Base-by-base conservation (phyloP, 2,329 filamentous ascomycete genomes). In the Fusarium verrucosum region DNA sequence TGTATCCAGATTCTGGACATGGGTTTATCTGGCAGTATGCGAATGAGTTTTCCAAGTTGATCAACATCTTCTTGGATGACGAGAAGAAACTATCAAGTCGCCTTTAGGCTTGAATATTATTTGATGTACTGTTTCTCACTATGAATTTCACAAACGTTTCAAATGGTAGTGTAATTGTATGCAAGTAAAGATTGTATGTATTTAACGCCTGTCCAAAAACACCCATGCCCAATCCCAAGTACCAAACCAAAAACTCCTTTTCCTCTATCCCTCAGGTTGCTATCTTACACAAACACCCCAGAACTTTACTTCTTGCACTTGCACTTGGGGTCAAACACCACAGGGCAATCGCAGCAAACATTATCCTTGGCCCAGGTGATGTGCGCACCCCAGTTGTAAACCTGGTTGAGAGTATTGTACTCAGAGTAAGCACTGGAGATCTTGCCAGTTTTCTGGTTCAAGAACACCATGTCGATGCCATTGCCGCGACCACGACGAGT, bases 21-120 rank as follows among this genome's bases (percentile, higher is more conserved):
- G 76, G 75, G 0, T 78, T 78, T 40, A 67, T 77, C 10, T 78
- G 65, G 30, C 75, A 77, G 43, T 75, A 76, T 47, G 74, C 75
- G 10, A 54, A 61, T 7, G 65, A 74, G 7, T 74, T 78, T 52
- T 68, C 76, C 1, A 65, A 56, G 22, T 38, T 76, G 22, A 64
- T 77, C n/a, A 77, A 76, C 52, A 50, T 65, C 14, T 78, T 77
- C 35, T 62, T 77, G 36, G 70, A 68, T 16, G 42, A 50, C 9
- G 59, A 65, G 28, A 5, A 35, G 0, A 65, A 42, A 13, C 4
- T 61, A 3, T 42, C 57, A n/a, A 70, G 70, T 14, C 65, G 51
- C 3, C 65, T 71, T 3, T 72, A 44, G 20, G 4, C 8, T 22
- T 30, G 2, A 22, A 49, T 17, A 17, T 4, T n/a, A 26, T 10